phyloP scores from a whole-genome alignment of 73 alveolate species.

The Paramecium sexaurelia region DNA sequence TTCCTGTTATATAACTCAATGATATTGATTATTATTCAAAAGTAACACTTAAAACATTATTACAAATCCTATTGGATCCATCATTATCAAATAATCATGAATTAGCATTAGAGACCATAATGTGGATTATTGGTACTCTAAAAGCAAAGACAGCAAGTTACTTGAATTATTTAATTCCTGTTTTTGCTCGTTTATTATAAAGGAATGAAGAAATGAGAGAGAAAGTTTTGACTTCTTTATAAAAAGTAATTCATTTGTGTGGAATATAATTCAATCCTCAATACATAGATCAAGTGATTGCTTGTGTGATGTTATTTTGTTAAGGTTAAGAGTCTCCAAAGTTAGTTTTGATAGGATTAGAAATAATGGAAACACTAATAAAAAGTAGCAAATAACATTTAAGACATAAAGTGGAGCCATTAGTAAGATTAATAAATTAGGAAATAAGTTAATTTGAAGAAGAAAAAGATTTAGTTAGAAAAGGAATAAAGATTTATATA shows the following conservation, averaged over 20 bases:
- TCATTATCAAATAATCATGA: slow-evolving; percentile 58
- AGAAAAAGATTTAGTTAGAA: slow-evolving; percentile 45
- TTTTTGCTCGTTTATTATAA: slow-evolving; percentile 41
- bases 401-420: slow-evolving; percentile 67
- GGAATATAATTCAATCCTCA: slow-evolving; percentile 32
- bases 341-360: slow-evolving; percentile 48
- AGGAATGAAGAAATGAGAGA: slow-evolving; percentile 67
- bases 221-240: slow-evolving; percentile 17
- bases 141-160: slow-evolving; percentile 61
- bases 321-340: slow-evolving; percentile 47
- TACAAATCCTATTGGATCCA: slow-evolving; percentile 59
- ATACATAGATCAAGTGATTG: slow-evolving; percentile 45
- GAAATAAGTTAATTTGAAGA: slow-evolving; percentile 41
- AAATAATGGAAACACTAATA: slow-evolving; percentile 54
- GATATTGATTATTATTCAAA: slow-evolving; percentile 61
- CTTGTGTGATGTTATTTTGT: slow-evolving; percentile 53
- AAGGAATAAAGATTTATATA: slow-evolving; percentile 51
- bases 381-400: slow-evolving; percentile 47
- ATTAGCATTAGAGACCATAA: slow-evolving; percentile 60
- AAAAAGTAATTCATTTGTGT: slow-evolving; percentile 59
- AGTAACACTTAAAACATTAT: slow-evolving; percentile 55
- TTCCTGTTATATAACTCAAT: slow-evolving; percentile 56
- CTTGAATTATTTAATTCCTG: slow-evolving; percentile 56
- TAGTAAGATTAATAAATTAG: slow-evolving; percentile 58
- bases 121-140: slow-evolving; percentile 62